Conservation (phyloP, 2,329 filamentous ascomycete species). For the Emmonsiellopsis sp. region DNA sequence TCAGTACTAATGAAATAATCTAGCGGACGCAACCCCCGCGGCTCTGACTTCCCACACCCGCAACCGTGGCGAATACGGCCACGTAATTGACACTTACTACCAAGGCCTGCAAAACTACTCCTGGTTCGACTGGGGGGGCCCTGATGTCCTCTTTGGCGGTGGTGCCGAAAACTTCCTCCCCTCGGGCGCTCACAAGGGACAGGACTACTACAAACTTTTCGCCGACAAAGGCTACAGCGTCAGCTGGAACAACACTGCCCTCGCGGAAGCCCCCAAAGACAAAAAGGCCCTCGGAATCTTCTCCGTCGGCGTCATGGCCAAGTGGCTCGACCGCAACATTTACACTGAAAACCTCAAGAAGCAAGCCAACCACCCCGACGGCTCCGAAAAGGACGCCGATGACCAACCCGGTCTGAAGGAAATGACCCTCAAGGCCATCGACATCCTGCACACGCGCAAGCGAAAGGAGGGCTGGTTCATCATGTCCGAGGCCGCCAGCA, state of each 20-base stretch:
- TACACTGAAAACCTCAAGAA: conserved; percentile 60
- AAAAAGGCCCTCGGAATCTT: conserved; percentile 69
- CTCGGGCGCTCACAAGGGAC: conserved; percentile 56
- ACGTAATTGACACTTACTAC: conserved; percentile 66
- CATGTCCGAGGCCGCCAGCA: conserved; percentile 76
- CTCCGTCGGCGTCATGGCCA: conserved; percentile 62
- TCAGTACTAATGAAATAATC: neutral
- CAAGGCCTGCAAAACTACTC: conserved; percentile 70
- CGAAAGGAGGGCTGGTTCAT: conserved; percentile 71
- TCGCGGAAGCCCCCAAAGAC: conserved; percentile 48
- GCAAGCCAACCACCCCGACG: conserved; percentile 60
- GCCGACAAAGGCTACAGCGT: conserved; percentile 62
- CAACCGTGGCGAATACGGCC: conserved; percentile 57
- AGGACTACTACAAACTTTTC: conserved; percentile 65
- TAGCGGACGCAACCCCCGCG: conserved; percentile 71
- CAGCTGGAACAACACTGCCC: conserved; percentile 63
- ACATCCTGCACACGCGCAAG: conserved; percentile 60
- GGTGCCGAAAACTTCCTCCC: conserved; percentile 73
- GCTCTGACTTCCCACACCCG: conserved; percentile 65
- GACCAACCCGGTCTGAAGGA: conserved; percentile 79
- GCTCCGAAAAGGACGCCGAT: conserved; percentile 52
- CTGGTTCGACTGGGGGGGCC: conserved; percentile 65
- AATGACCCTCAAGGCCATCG: conserved; percentile 80
- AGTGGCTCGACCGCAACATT: conserved; percentile 79
- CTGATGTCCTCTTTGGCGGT: conserved; percentile 73